Conservation (phyloP, 2,329 filamentous ascomycete species). For the Botryosphaeria agaves region DNA sequence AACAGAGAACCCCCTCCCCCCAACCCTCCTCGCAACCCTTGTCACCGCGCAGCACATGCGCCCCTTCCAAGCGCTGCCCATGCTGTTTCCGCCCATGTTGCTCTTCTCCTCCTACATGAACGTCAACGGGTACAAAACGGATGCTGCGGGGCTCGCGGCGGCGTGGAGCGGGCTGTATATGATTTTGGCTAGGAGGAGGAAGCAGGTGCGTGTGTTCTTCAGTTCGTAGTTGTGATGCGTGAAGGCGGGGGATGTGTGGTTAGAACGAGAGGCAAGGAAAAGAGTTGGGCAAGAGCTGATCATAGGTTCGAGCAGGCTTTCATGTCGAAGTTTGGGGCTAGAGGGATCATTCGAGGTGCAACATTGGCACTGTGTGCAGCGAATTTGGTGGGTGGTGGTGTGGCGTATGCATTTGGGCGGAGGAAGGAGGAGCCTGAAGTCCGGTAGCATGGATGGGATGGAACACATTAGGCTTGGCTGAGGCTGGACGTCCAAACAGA, state of each 20-base stretch:
- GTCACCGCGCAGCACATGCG: constrained; percentile 48
- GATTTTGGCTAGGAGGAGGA: constrained; percentile 42
- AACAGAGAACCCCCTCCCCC: constrained; percentile 45
- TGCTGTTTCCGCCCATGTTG: constrained; percentile 49
- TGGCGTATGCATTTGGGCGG: constrained; percentile 33
- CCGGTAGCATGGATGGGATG: too few relatives aligned
- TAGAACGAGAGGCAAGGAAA: constrained; percentile 3
- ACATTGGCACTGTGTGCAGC: constrained; percentile 32
- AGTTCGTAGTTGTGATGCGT: not conserved
- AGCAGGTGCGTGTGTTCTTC: constrained; percentile 16
- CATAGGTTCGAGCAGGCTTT: constrained; percentile 14
- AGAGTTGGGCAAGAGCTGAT: not conserved
- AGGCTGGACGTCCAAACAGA: too few relatives aligned
- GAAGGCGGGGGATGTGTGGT: not conserved
- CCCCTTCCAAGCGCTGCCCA: constrained; percentile 47
- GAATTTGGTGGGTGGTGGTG: constrained; percentile 33
- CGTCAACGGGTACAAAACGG: constrained; percentile 41
- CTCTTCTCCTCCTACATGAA: constrained; percentile 51
- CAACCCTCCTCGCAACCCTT: constrained; percentile 46
- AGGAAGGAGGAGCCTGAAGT: constrained; percentile 10
- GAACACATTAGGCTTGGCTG: too few relatives aligned
- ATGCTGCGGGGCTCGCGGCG: constrained; percentile 44
- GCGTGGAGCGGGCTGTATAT: constrained; percentile 50
- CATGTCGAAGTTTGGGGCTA: constrained; percentile 28
- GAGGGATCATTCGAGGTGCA: constrained; percentile 33